Base-by-base conservation (phyloP, 441 rosid genomes). In the Rhodomyrtus psidioides region DNA sequence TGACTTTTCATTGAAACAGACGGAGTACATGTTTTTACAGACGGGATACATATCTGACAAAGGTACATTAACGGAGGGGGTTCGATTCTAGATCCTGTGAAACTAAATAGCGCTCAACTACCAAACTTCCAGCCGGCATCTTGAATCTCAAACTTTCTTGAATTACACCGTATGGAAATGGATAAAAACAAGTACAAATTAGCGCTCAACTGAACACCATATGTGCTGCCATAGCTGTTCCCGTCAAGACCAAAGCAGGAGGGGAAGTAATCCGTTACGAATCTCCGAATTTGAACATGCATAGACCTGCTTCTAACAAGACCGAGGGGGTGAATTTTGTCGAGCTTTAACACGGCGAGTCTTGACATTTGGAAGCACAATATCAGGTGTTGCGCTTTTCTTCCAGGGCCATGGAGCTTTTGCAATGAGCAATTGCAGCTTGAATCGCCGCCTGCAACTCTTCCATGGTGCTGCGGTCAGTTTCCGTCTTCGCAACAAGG, bases 351-450 rank as follows among this genome's bases (percentile, higher is more conserved):
- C 44, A 16, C 76, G 3, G 46, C 44, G 76, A 30, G 6, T 19
- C 9, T 65, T 23, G 7, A 65, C 76, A 9, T 30, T 12, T 19
- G 26, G 46, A 65, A 9, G 46, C 76, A 42, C 76, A 19, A 23
- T 34, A 65, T 70, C 79, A 70, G 79, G 79, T 70, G 2, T 70
- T 70, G 79, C 21, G 51, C 51, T 91, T 90, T 46, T 93, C 95
- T 86, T 93, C 97, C 49, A 89, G 83, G 81, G 94, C 92, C 89
- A 93, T 93, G 84, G 99, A 97, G 56, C 94, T 96, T 92, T 97
- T 97, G 94, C 99, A 97, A 89, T 97, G 98, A 88, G 99, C 97
- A 88, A 97, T 95, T 12, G 99, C 99, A 12, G 98, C 98, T 90
- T 97, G 99, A 90, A 97, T 96, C 15, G 99, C 99, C 84, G 98